Conservation (phyloP, 495 filamentous ascomycete species). For the Hyaloscypha variabilis region DNA sequence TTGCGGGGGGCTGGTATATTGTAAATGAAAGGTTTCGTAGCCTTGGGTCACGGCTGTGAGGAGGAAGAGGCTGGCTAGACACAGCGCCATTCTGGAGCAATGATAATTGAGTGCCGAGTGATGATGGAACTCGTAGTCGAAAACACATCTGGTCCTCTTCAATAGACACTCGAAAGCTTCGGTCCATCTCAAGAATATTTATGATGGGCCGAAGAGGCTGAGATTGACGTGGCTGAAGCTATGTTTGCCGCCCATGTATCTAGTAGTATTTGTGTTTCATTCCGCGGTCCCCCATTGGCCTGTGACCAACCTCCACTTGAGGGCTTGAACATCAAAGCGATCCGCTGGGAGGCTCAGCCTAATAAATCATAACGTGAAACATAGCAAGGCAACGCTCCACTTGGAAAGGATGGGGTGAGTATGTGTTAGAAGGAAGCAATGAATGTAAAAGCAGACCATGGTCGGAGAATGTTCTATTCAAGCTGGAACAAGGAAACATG, state of each 20-base stretch:
- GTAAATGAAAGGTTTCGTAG: conserved; percentile 2
- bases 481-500: too few relatives aligned
- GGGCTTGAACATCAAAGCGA: too few relatives aligned
- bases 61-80: neutral
- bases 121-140: neutral
- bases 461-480: too few relatives aligned
- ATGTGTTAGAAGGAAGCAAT: too few relatives aligned
- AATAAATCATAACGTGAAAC: too few relatives aligned
- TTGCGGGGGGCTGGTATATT: conserved; percentile 6
- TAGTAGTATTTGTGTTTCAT: neutral
- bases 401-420: too few relatives aligned
- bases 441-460: too few relatives aligned
- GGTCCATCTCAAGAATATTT: neutral
- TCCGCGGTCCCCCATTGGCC: neutral
- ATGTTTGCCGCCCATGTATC: neutral
- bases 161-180: neutral
- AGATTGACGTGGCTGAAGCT: neutral
- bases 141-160: neutral
- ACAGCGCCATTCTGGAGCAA: neutral
- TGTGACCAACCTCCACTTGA: neutral
- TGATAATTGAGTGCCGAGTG: neutral
- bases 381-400: too few relatives aligned
- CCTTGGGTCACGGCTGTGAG: neutral
- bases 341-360: too few relatives aligned
- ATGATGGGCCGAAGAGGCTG: neutral